Conservation (phyloP, 768 basidiomycete genomes). For the Rhizopogon vulgaris region DNA sequence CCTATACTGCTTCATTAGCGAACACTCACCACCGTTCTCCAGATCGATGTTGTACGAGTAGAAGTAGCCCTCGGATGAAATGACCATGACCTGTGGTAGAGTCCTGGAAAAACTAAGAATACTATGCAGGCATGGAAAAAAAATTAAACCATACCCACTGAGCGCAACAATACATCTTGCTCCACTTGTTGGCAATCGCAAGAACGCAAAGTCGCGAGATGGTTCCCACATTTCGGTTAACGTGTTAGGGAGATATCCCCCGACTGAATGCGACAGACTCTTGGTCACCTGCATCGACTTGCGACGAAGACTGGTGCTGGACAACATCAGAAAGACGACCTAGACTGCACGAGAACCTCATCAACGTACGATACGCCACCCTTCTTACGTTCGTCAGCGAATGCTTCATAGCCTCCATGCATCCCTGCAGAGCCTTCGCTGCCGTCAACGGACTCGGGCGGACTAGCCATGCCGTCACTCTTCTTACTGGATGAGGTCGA, state of each 20-base stretch:
- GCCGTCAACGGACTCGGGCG: slow-evolving; percentile 61
- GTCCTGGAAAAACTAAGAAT: slow-evolving; percentile 44
- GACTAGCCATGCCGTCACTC: slow-evolving; percentile 42
- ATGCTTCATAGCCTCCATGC: slow-evolving; percentile 78
- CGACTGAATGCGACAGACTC: slow-evolving; percentile 68
- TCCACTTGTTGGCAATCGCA: slow-evolving; percentile 74
- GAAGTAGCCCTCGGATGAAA: slow-evolving; percentile 92
- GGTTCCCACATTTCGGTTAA: slow-evolving; percentile 98
- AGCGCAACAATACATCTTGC: slow-evolving; percentile 85
- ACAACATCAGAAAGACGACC: background rate
- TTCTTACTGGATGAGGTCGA: slow-evolving; percentile 6
- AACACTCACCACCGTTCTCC: slow-evolving; percentile 93
- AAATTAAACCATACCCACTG: slow-evolving; percentile 51
- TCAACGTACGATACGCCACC: slow-evolving; percentile 47
- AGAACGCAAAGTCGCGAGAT: slow-evolving; percentile 85
- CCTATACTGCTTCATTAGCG: slow-evolving; percentile 92
- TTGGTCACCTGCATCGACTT: slow-evolving; percentile 74
- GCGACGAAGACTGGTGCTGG: slow-evolving; percentile 48
- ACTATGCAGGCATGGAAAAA: background rate
- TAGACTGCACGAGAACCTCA: slow-evolving; percentile 1
- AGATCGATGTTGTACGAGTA: slow-evolving; percentile 95
- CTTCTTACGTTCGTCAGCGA: slow-evolving; percentile 71
- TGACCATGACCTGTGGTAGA: slow-evolving; percentile 95
- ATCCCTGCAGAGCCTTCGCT: slow-evolving; percentile 48
- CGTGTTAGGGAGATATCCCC: slow-evolving; percentile 82